phyloP scores from a whole-genome alignment of 148 eudicot genomes.

The Camellia japonica region DNA sequence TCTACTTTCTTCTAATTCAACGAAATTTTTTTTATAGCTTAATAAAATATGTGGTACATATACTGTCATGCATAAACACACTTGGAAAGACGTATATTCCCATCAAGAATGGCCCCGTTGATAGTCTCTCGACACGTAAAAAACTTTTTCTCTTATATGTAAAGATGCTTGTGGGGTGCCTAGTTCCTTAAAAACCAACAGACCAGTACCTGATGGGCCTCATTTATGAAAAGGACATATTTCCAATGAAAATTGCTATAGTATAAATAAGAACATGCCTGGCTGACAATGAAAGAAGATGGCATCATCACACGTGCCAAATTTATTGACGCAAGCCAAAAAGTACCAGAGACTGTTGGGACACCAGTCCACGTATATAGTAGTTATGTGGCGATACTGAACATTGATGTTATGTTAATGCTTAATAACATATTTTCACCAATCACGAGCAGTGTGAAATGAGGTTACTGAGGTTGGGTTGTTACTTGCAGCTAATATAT shows the following conservation, averaged over 20 bases:
- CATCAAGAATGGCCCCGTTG: too few relatives aligned
- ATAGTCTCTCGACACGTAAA: background rate
- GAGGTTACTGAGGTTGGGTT: too few relatives aligned
- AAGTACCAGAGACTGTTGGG: background rate
- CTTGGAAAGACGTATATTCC: too few relatives aligned
- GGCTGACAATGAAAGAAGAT: background rate
- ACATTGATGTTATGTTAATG: background rate
- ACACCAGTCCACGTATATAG: background rate
- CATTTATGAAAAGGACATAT: background rate
- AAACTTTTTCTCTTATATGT: background rate
- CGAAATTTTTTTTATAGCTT: too few relatives aligned
- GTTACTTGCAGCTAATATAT: too few relatives aligned
- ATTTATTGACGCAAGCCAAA: background rate
- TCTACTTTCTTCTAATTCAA: too few relatives aligned
- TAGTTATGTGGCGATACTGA: background rate
- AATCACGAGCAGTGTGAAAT: too few relatives aligned
- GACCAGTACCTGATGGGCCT: background rate
- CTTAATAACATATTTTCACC: too few relatives aligned
- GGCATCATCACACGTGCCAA: background rate
- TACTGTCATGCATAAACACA: too few relatives aligned
- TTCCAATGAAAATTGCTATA: background rate
- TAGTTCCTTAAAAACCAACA: background rate
- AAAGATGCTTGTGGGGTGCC: background rate
- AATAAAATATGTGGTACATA: too few relatives aligned
- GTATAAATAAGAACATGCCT: background rate